These are phyloP conservation scores for Fonsecaea pugnacius DNA, from an alignment of 2,329 filamentous ascomycete genomes.

Conservation along the genomic window DNA sequence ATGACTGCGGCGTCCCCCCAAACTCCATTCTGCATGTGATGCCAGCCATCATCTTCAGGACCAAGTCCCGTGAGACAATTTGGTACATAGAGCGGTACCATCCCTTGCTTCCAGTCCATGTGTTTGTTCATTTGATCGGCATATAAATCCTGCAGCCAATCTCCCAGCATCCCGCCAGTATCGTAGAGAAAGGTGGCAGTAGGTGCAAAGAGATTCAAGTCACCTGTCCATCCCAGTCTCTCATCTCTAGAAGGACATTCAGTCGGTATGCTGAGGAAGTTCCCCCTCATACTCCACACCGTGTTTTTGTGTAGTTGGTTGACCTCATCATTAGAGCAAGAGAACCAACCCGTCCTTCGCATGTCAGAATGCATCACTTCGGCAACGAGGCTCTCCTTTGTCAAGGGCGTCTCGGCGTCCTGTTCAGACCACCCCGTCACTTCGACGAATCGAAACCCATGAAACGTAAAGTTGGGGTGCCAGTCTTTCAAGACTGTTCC, in stretches of 20 bases:
- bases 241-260: slow-evolving; percentile 64
- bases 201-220: slow-evolving; percentile 56
- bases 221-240: slow-evolving; percentile 60
- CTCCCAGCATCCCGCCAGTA: slow-evolving; percentile 55
- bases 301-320: slow-evolving; percentile 62
- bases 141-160: slow-evolving; percentile 57
- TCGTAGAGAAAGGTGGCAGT: slow-evolving; percentile 61
- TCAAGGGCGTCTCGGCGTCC: not conserved
- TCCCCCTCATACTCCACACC: slow-evolving; percentile 62
- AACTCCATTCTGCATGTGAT: slow-evolving; percentile 40
- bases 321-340: slow-evolving; percentile 57
- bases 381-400: slow-evolving; percentile 40
- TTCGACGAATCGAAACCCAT: slow-evolving; percentile 59
- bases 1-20: slow-evolving; percentile 49
- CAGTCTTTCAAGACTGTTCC: slow-evolving; percentile 43
- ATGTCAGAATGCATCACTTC: slow-evolving; percentile 60
- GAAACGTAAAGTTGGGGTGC: slow-evolving; percentile 59
- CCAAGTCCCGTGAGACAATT: slow-evolving; percentile 30
- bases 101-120: slow-evolving; percentile 24
- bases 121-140: slow-evolving; percentile 41
- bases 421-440: slow-evolving; percentile 50
- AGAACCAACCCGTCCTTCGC: slow-evolving; percentile 55
- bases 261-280: slow-evolving; percentile 62
- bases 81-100: slow-evolving; percentile 44
- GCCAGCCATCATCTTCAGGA: not conserved